Evolutionary conservation across 352 stramenopile genomes (phyloP).

Genomic region (Phytophthora idaei): DNA sequence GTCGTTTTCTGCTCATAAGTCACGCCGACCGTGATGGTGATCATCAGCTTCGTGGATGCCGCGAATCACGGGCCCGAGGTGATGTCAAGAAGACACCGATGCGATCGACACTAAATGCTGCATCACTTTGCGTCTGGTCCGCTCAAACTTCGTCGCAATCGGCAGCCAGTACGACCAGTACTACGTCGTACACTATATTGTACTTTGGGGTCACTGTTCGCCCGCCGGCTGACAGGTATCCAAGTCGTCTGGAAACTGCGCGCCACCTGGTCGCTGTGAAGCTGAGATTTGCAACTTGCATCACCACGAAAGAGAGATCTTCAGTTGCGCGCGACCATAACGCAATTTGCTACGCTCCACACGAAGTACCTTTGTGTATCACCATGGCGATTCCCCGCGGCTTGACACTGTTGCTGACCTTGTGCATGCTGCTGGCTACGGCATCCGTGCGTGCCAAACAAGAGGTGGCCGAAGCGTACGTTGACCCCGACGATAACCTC

Average conservation of each 20-base stretch:
- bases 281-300: conserved; percentile 25
- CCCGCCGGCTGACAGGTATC: conserved; percentile 27
- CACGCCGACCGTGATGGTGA: not conserved
- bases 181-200: not conserved
- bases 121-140: not conserved
- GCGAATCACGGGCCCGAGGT: not conserved
- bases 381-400: conserved; percentile 15
- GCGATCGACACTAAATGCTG: not conserved
- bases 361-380: conserved; percentile 5
- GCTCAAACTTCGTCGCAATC: not conserved
- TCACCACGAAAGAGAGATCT: conserved; percentile 13
- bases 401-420: conserved; percentile 21
- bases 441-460: conserved; percentile 13
- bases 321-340: conserved; percentile 8
- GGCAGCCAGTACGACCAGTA: not conserved
- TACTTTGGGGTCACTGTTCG: conserved; percentile 4
- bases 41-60: not conserved
- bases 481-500: conserved; percentile 52
- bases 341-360: conserved; percentile 21
- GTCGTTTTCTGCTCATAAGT: conserved; percentile 23
- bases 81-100: conserved; percentile 3
- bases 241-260: conserved; percentile 23
- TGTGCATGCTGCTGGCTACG: conserved; percentile 10
- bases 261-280: conserved; percentile 22
- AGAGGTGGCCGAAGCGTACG: conserved; percentile 24